Evolutionary conservation across 2,329 filamentous ascomycete species (phyloP), one percentile per base, ranked within the genome.

Genomic region (Aspergillus sojae): DNA sequence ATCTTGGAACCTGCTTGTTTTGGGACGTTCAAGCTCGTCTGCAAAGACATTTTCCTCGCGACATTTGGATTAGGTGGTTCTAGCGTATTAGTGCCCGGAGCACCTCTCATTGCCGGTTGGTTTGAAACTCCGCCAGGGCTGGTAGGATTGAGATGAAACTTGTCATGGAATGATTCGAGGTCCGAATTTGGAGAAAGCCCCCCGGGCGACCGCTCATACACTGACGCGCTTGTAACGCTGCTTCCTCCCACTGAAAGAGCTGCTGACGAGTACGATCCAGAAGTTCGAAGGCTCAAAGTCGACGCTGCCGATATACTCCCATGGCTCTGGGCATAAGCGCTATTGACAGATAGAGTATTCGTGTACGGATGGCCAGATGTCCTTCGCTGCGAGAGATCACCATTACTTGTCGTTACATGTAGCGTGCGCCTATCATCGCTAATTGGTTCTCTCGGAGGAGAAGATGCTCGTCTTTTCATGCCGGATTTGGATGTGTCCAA

Each of bases 281-380:
- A 75, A 3, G 84, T 87, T 66, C 86, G 84, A 64, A 85, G 83
- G 55, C 85, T 85, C 32, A 83, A 79, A 6, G 88, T 90, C n/a
- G 87, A 87, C 10, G 83, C 82, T n/a, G 89, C 89, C 6, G 89
- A 91, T 28, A 89, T 75, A 26, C 88, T 90, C 54, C 86, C 85
- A 69, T 87, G 84, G 62, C 82, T 84, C 30, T 83, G 80, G 63
- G 85, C 83, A 72, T 86, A 87, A 50, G 83, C 81, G 32, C 82
- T 82, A 54, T 81, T 80, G 32, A 85, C 82, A 19, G 85, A 85
- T 41, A 85, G 83, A 52, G 82, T 83, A 64, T 82, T 84, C 64
- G 83, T 82, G 48, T 83, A 83, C 62, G 85, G 86, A 65, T 88
- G 84, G 56, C 75, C 76, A 39, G 82, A 77, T 14, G 84, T 84